Percentiles rank a stretch among this genome's conserved stretches.
Evolutionary conservation across 2,329 filamentous ascomycete species (phyloP).

Genomic region (Macroventuria anomochaeta): DNA sequence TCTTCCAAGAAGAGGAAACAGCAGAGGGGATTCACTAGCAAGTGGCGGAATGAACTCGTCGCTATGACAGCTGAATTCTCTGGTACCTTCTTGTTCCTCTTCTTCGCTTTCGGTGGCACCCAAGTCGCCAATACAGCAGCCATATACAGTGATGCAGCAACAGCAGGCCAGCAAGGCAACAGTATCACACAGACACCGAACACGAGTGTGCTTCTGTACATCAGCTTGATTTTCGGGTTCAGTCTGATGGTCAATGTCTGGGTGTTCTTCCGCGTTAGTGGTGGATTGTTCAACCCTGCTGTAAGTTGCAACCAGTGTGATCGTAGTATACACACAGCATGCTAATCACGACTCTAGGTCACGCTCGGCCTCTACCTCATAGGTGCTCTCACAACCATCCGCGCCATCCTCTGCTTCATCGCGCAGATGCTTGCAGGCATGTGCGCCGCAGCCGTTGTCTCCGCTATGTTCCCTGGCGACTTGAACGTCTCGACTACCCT

Average conservation of each 20-base stretch:
- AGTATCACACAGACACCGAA: constrained; percentile 43
- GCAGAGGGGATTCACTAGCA: constrained; percentile 14
- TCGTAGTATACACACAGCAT: background rate
- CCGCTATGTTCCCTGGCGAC: constrained; percentile 44
- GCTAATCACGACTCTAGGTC: constrained; percentile 30
- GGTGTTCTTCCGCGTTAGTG: constrained; percentile 50
- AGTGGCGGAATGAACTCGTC: constrained; percentile 47
- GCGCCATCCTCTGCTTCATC: constrained; percentile 43
- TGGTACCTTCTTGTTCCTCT: constrained; percentile 51
- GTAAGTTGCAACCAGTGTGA: constrained; percentile 27
- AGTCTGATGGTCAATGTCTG: constrained; percentile 50
- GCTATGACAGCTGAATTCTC: constrained; percentile 47
- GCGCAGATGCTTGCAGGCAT: constrained; percentile 49
- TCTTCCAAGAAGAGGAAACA: background rate
- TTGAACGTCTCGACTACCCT: constrained; percentile 48
- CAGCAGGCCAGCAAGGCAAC: constrained; percentile 30
- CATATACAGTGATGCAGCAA: constrained; percentile 23
- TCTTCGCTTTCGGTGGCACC: constrained; percentile 50
- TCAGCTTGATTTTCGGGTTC: constrained; percentile 49
- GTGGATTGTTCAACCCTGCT: constrained; percentile 51
- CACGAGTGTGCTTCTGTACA: constrained; percentile 45
- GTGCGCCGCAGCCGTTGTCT: constrained; percentile 43
- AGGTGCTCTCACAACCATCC: constrained; percentile 31
- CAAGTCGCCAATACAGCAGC: constrained; percentile 47
- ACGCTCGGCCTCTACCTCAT: constrained; percentile 48